phyloP scores from a whole-genome alignment of 345 rosid genomes.

The Pistacia atlantica region DNA sequence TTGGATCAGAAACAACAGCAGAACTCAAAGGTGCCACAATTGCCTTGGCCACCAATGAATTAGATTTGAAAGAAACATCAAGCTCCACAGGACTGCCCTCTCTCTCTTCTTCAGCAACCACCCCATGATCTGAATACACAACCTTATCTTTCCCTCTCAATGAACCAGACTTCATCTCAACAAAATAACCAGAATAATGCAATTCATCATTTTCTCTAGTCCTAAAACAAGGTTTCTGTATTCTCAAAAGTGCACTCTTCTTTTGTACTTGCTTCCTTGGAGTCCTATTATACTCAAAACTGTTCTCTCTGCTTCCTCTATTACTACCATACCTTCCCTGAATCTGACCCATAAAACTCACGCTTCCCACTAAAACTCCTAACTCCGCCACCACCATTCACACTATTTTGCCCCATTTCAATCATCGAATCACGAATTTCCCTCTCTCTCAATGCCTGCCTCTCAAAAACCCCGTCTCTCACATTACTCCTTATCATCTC shows the following conservation, averaged over 20 bases:
- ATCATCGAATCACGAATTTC: slow-evolving; percentile 26
- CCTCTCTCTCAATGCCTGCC: slow-evolving; percentile 38
- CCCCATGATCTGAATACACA: slow-evolving; percentile 34
- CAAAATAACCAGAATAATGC: slow-evolving; percentile 36
- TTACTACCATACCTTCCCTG: slow-evolving; percentile 39
- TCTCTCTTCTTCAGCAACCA: slow-evolving; percentile 45
- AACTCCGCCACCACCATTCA: slow-evolving; percentile 29
- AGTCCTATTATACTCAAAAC: slow-evolving; percentile 45
- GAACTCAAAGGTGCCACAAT: slow-evolving; percentile 46
- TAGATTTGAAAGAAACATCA: slow-evolving; percentile 86
- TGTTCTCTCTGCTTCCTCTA: slow-evolving; percentile 54
- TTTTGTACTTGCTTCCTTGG: slow-evolving; percentile 69
- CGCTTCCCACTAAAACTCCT: slow-evolving; percentile 33
- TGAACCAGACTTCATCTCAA: slow-evolving; percentile 43
- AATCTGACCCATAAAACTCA: slow-evolving; percentile 43
- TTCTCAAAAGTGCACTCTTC: slow-evolving; percentile 87
- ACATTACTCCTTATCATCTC: slow-evolving; percentile 31
- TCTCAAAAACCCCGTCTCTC: slow-evolving; percentile 36
- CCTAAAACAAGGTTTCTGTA: slow-evolving; percentile 55
- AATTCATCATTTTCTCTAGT: slow-evolving; percentile 53
- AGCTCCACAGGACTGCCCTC: slow-evolving; percentile 68
- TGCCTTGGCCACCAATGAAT: slow-evolving; percentile 79
- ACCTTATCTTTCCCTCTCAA: slow-evolving; percentile 54
- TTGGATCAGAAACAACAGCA: slow-evolving; percentile 28
- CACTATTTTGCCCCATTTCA: slow-evolving; percentile 27